Evolutionary conservation across 2,329 filamentous ascomycete species (phyloP).

Genomic region (Raffaelea albimanens): DNA sequence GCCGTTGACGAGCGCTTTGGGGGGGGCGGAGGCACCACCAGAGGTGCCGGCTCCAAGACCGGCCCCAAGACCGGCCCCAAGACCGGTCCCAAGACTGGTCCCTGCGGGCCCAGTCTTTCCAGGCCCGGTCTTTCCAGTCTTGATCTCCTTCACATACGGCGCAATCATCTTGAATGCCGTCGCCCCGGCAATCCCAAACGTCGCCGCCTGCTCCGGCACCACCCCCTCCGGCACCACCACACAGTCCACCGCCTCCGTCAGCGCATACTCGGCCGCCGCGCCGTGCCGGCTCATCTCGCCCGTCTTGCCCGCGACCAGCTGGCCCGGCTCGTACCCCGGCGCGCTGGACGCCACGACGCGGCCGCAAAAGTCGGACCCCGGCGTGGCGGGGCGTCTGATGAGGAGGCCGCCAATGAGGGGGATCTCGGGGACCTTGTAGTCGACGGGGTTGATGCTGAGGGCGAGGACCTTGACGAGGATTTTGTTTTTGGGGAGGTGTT

Average conservation of each 20-base stretch:
- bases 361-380: slow-evolving; percentile 43
- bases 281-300: slow-evolving; percentile 8
- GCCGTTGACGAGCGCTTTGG: slow-evolving; percentile 24
- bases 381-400: slow-evolving; percentile 30
- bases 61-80: too few relatives aligned
- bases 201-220: slow-evolving; percentile 14
- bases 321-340: slow-evolving; percentile 7
- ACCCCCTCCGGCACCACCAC: slow-evolving; percentile 10
- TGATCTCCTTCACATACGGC: slow-evolving; percentile 10
- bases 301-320: slow-evolving; percentile 13
- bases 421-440: slow-evolving; percentile 37
- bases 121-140: too few relatives aligned
- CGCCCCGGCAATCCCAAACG: slow-evolving; percentile 14
- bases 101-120: too few relatives aligned
- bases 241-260: slow-evolving; percentile 3
- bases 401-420: slow-evolving; percentile 26
- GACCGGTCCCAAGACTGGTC: too few relatives aligned
- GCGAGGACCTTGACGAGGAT: slow-evolving; percentile 34
- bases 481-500: slow-evolving; percentile 17
- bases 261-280: slow-evolving; percentile 12
- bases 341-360: slow-evolving; percentile 25
- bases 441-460: slow-evolving; percentile 36
- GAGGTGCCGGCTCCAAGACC: too few relatives aligned
- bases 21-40: too few relatives aligned
- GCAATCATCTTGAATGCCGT: slow-evolving; percentile 17